Conservation (phyloP, 2,329 filamentous ascomycete species). For the Aspergillus brasiliensis region DNA sequence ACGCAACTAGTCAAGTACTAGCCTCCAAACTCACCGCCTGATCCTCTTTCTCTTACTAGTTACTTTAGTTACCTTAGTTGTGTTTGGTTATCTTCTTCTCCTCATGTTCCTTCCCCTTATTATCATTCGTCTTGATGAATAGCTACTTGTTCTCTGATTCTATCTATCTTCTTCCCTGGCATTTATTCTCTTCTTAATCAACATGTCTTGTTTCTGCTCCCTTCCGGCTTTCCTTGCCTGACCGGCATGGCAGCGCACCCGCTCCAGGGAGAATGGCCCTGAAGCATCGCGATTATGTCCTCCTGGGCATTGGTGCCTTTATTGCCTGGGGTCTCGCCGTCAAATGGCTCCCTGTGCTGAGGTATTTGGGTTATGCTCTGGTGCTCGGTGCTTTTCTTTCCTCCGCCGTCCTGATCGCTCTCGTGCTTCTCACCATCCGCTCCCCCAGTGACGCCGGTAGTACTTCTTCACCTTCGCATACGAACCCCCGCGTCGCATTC, state of each 20-base stretch:
- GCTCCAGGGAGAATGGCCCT: conserved; percentile 50
- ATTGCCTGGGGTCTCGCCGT: conserved; percentile 86
- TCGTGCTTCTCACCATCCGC: conserved; percentile 62
- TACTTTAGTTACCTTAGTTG: no score
- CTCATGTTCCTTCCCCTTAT: no score
- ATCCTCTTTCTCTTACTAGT: no score
- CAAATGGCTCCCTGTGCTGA: conserved; percentile 78
- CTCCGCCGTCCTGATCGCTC: conserved; percentile 56
- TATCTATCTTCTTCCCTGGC: neutral
- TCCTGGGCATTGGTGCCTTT: conserved; percentile 53
- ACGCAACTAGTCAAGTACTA: no score
- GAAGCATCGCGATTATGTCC: conserved; percentile 45
- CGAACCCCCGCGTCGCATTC: conserved; percentile 57
- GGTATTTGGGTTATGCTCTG: conserved; percentile 85
- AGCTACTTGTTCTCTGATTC: neutral
- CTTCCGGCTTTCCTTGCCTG: neutral
- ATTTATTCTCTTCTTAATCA: no score
- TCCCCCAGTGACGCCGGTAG: conserved; percentile 32
- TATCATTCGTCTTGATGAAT: no score
- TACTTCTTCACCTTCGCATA: conserved; percentile 43
- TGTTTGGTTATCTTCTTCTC: neutral
- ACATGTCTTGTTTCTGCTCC: neutral
- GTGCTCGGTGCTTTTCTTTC: conserved; percentile 65
- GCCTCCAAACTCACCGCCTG: no score
- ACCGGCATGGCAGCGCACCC: conserved; percentile 8